Evolutionary conservation across 2,329 filamentous ascomycete species (phyloP).

Genomic region (Cryphonectria nitschkei): DNA sequence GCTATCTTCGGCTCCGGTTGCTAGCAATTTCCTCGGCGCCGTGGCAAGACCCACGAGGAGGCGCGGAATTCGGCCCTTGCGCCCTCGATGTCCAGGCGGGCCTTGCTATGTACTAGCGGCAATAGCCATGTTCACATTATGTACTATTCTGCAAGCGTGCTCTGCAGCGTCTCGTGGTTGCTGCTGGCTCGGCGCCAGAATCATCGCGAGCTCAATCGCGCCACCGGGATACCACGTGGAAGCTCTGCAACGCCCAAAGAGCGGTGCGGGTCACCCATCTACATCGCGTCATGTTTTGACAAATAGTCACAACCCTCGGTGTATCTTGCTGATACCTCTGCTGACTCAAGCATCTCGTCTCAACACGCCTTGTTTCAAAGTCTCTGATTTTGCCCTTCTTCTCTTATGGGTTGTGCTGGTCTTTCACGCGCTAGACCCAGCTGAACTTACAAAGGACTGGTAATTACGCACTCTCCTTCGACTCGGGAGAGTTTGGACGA

Average conservation of each 20-base stretch:
- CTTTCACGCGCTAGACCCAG: neutral
- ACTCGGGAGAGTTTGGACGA: neutral
- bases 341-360: neutral
- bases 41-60: neutral
- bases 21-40: neutral
- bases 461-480: neutral
- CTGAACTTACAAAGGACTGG: neutral
- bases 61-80: neutral
- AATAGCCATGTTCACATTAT: neutral
- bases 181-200: neutral
- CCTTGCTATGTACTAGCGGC: neutral
- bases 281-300: neutral
- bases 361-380: neutral
- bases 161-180: neutral
- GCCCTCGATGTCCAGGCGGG: neutral
- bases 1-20: neutral
- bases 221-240: constrained; percentile 3
- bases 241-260: neutral
- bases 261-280: neutral
- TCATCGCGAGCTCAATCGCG: neutral
- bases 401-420: neutral
- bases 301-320: neutral
- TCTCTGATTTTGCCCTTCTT: neutral
- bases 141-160: neutral
- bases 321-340: neutral